phyloP scores from a whole-genome alignment of 2,329 filamentous ascomycete species.

The Apiospora koreana region DNA sequence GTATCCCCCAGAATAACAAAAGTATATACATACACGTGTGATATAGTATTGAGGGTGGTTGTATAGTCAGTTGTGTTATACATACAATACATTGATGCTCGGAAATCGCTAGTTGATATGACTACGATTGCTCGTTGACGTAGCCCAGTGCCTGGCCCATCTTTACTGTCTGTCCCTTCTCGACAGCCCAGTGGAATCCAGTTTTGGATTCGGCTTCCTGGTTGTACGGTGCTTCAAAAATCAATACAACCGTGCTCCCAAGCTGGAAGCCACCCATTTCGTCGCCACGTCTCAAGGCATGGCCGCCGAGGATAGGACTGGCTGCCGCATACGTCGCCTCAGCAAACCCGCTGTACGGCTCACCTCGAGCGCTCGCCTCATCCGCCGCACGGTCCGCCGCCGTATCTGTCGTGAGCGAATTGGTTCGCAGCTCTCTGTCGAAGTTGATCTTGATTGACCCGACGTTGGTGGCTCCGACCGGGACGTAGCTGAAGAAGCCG shows the following conservation, averaged over 20 bases:
- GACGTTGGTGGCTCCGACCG: constrained; percentile 96
- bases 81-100: neutral
- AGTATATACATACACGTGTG: neutral
- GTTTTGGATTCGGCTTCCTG: constrained; percentile 59
- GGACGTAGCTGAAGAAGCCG: constrained; percentile 96
- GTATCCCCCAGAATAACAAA: neutral
- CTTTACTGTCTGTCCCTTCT: constrained; percentile 85
- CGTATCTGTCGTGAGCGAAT: constrained; percentile 89
- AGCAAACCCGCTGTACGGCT: constrained; percentile 85
- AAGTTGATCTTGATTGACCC: constrained; percentile 98
- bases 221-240: constrained; percentile 88
- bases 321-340: constrained; percentile 87
- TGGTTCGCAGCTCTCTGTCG: constrained; percentile 89
- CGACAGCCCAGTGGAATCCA: constrained; percentile 84
- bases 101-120: neutral
- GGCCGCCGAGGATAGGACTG: constrained; percentile 75
- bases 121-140: constrained; percentile 51
- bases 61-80: neutral
- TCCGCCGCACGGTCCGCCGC: constrained; percentile 85
- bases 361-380: constrained; percentile 71
- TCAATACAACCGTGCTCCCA: constrained; percentile 90
- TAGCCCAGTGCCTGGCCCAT: constrained; percentile 85
- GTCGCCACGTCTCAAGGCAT: constrained; percentile 83
- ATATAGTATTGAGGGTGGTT: neutral
- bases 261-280: constrained; percentile 99